A percentile compares a stretch with the other conserved stretches of the same genome.
phyloP scores from a whole-genome alignment of 2,329 filamentous ascomycete genomes.

The Fusarium newnesense region DNA sequence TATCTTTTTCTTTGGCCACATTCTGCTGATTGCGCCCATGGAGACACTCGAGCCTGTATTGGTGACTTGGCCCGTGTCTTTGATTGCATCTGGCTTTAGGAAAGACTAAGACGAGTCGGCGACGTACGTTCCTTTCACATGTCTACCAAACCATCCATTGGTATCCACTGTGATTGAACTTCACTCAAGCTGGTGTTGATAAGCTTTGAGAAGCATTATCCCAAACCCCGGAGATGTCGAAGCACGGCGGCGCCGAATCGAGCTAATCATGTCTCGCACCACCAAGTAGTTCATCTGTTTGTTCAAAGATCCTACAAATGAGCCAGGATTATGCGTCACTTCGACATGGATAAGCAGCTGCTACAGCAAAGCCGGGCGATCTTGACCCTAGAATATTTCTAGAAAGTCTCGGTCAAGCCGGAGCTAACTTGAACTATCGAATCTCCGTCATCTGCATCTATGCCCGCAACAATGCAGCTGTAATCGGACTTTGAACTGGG shows the following conservation, averaged over 20 bases:
- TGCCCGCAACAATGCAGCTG: neutral
- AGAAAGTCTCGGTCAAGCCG: neutral
- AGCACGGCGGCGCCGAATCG: fast-evolving
- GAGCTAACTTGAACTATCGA: neutral
- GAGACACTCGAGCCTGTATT: neutral
- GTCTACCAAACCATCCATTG: neutral
- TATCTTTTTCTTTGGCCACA: too few species aligned
- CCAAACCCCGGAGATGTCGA: neutral
- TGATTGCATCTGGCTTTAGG: neutral
- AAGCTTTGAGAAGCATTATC: neutral
- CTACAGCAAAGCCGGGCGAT: neutral
- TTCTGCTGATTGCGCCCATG: too few species aligned
- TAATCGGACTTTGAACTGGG: neutral
- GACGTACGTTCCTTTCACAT: neutral
- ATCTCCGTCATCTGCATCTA: neutral
- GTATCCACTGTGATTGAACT: neutral
- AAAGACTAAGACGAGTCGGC: fast-evolving
- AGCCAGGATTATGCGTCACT: neutral
- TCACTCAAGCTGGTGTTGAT: neutral
- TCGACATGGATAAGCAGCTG: neutral
- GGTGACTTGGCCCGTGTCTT: neutral
- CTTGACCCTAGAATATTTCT: neutral
- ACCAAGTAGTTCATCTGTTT: too few species aligned
- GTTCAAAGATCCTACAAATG: neutral
- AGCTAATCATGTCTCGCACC: neutral